phyloP scores from a whole-genome alignment of 306 rosid genomes.

The Castanospermum australe region DNA sequence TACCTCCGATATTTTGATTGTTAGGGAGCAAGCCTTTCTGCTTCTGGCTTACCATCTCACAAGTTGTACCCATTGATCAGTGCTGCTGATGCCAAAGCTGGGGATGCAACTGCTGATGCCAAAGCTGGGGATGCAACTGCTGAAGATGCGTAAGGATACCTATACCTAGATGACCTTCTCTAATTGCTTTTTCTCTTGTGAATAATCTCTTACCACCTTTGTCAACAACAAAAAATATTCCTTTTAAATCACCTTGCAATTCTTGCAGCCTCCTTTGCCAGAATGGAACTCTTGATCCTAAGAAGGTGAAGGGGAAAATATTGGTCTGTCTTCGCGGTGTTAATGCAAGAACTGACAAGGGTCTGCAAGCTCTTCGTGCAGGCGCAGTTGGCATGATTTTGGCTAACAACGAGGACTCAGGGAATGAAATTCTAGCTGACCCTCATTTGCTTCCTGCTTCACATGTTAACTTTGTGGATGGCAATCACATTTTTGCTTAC shows the following conservation, averaged over 20 bases:
- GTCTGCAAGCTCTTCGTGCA: slow-evolving; percentile 27
- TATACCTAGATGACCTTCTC: not conserved
- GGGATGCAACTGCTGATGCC: slow-evolving; percentile 31
- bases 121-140: not conserved
- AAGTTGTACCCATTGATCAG: slow-evolving; percentile 51
- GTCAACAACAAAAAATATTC: too few species aligned
- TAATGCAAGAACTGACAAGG: slow-evolving; percentile 30
- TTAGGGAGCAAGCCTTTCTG: slow-evolving; percentile 69
- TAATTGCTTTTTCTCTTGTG: not conserved
- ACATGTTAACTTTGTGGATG: slow-evolving; percentile 39
- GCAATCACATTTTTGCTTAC: slow-evolving; percentile 37
- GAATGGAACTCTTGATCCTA: slow-evolving; percentile 44
- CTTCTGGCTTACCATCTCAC: slow-evolving; percentile 21
- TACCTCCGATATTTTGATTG: not conserved
- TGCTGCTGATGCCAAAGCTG: slow-evolving; percentile 33
- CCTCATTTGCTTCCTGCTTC: slow-evolving; percentile 56
- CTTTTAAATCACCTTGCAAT: not conserved
- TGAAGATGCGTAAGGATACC: slow-evolving; percentile 38
- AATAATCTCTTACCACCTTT: not conserved
- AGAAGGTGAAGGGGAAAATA: slow-evolving; percentile 62
- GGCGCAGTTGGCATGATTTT: slow-evolving; percentile 78
- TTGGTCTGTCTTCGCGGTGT: slow-evolving; percentile 52
- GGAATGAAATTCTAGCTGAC: slow-evolving; percentile 32
- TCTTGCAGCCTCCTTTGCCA: slow-evolving; percentile 40
- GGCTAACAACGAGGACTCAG: slow-evolving; percentile 10